Percentiles rank a stretch among this genome's conserved stretches.
Evolutionary conservation across 768 basidiomycete genomes (phyloP).

Genomic region (Gautieria morchelliformis): DNA sequence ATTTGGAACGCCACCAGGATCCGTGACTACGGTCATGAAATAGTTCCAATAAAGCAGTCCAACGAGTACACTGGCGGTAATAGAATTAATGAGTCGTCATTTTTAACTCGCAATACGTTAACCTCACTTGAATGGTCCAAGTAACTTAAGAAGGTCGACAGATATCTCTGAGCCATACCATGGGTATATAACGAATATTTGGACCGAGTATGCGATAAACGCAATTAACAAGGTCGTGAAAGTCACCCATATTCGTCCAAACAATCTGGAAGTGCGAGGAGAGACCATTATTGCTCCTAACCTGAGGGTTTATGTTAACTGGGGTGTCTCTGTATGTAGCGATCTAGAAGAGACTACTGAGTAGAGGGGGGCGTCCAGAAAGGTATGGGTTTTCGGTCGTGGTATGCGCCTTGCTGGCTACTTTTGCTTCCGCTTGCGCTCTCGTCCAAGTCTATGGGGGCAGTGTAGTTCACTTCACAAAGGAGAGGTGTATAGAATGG

Average conservation of each 20-base stretch:
- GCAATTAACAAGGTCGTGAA: slow-evolving; percentile 63
- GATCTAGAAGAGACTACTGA: no score
- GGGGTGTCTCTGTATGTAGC: no score
- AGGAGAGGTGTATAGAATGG: no score
- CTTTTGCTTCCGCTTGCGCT: no score
- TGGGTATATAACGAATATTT: slow-evolving; percentile 85
- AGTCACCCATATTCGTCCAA: slow-evolving; percentile 56
- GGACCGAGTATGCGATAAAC: slow-evolving; percentile 85
- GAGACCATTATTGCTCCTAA: slow-evolving; percentile 1
- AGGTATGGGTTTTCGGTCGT: no score
- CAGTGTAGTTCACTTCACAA: no score
- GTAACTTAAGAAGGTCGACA: slow-evolving; percentile 62
- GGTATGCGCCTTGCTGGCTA: no score
- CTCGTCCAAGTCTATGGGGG: no score
- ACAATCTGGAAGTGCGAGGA: slow-evolving; percentile 20
- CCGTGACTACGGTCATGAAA: slow-evolving; percentile 66
- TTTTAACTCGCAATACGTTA: neutral
- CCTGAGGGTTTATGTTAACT: no score
- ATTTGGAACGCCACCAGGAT: slow-evolving; percentile 77
- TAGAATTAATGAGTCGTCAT: neutral
- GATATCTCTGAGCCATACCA: slow-evolving; percentile 79
- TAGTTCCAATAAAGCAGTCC: slow-evolving; percentile 83
- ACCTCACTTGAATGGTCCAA: slow-evolving; percentile 85
- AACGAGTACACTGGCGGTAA: slow-evolving; percentile 51
- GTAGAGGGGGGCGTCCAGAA: no score